These are phyloP conservation scores for Phytopythium mirpurense DNA, from an alignment of 352 stramenopile genomes.

Conservation along the genomic window DNA sequence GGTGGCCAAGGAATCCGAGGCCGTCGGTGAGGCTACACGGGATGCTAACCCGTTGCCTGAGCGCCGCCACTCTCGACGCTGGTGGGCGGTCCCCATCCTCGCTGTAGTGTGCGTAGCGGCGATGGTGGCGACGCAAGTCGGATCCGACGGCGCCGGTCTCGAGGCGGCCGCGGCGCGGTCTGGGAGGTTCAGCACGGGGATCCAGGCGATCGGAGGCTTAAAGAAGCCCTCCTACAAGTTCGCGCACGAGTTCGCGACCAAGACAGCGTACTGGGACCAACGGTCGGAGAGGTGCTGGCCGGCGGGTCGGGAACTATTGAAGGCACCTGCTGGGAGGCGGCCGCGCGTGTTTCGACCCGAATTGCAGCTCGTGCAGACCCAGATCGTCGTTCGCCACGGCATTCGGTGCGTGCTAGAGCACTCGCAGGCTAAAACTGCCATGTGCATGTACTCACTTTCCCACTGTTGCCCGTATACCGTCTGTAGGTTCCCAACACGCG, in stretches of 20 bases:
- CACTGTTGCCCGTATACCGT: not conserved
- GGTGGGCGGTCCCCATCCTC: not conserved
- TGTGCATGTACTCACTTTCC: slow-evolving; percentile 19
- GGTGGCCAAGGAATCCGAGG: not conserved
- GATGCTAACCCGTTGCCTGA: not conserved
- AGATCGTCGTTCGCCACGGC: slow-evolving; percentile 57
- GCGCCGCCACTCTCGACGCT: not conserved
- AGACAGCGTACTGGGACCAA: slow-evolving; percentile 56
- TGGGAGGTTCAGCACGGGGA: not conserved
- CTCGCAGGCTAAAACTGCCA: not conserved
- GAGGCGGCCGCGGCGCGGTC: not conserved
- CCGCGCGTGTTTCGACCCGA: slow-evolving; percentile 13
- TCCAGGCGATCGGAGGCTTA: not conserved
- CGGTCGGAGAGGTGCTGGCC: not conserved
- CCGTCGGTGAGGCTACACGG: too few relatives aligned
- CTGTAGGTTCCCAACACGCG: slow-evolving; percentile 47
- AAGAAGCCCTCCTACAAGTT: slow-evolving; percentile 4
- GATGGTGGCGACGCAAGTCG: not conserved
- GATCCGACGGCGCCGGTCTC: not conserved
- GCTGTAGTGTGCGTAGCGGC: not conserved
- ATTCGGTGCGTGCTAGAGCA: slow-evolving; percentile 26
- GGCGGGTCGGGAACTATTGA: slow-evolving; percentile 6
- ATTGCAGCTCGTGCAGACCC: slow-evolving; percentile 48
- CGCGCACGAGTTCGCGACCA: slow-evolving; percentile 43
- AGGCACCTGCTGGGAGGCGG: not conserved